These are phyloP conservation scores for Saturnispora kantuleensis DNA, from an alignment of 805 yeast genomes.

Conservation along the genomic window DNA sequence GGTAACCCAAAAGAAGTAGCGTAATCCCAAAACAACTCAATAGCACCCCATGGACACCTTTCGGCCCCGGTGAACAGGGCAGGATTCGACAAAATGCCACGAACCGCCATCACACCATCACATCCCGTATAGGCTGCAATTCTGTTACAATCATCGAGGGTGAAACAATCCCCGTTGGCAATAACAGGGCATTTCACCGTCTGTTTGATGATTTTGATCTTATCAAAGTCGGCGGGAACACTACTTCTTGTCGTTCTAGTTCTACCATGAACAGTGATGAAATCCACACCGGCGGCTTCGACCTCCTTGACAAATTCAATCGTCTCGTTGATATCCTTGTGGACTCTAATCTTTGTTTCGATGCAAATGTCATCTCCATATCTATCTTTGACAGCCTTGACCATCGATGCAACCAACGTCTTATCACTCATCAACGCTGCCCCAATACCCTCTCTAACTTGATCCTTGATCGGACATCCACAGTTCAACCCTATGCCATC, in stretches of 20 bases:
- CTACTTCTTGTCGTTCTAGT: slow-evolving; percentile 78
- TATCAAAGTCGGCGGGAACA: slow-evolving; percentile 73
- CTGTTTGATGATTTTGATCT: slow-evolving; percentile 56
- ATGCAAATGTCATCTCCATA: slow-evolving; percentile 66
- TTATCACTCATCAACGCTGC: slow-evolving; percentile 88
- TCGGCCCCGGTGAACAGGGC: slow-evolving; percentile 70
- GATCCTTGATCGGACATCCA: slow-evolving; percentile 96
- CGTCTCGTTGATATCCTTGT: slow-evolving; percentile 64
- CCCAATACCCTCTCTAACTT: slow-evolving; percentile 91
- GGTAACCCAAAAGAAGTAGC: slow-evolving; percentile 77
- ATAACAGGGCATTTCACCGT: slow-evolving; percentile 67
- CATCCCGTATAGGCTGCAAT: slow-evolving; percentile 63
- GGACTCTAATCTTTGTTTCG: slow-evolving; percentile 90
- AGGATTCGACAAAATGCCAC: slow-evolving; percentile 83
- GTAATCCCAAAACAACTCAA: slow-evolving; percentile 75
- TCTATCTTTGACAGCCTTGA: slow-evolving; percentile 64
- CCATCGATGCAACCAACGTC: slow-evolving; percentile 75
- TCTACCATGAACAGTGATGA: slow-evolving; percentile 90
- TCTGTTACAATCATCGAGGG: slow-evolving; percentile 47
- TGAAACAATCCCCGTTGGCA: slow-evolving; percentile 96
- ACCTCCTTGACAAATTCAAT: slow-evolving; percentile 59
- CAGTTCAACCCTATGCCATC: slow-evolving; percentile 95
- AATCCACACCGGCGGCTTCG: slow-evolving; percentile 85
- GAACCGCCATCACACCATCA: slow-evolving; percentile 92
- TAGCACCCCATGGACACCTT: slow-evolving; percentile 81